A percentile compares a stretch with the other conserved stretches of the same genome.
Conservation (phyloP, 169 alveolate species). For the Neospora caninum region DNA sequence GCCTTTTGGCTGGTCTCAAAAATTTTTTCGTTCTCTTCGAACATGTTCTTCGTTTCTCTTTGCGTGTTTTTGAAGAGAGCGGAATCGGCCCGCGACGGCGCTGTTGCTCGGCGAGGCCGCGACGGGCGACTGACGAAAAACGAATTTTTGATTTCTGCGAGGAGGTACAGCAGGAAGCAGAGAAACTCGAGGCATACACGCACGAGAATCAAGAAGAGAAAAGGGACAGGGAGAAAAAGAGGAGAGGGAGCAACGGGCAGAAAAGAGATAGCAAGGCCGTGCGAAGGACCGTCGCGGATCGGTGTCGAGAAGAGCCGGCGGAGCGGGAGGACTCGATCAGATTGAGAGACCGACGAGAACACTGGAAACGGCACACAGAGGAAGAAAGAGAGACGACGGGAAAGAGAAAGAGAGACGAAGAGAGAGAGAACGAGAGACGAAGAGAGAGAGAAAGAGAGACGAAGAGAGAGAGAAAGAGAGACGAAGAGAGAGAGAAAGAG, state of each 20-base stretch:
- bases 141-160: neutral
- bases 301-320: too few relatives aligned
- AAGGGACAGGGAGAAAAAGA: neutral
- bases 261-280: neutral
- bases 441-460: neutral
- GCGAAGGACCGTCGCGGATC: too few relatives aligned
- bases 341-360: too few relatives aligned
- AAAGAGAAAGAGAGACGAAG: neutral
- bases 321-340: too few relatives aligned
- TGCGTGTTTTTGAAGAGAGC: neutral
- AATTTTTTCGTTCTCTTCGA: too few relatives aligned
- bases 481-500: neutral
- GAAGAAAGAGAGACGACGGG: neutral
- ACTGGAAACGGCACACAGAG: too few relatives aligned
- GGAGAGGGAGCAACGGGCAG: neutral
- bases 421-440: neutral
- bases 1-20: too few relatives aligned
- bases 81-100: constrained; percentile 29
- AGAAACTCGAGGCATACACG: neutral
- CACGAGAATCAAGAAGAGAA: neutral
- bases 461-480: neutral
- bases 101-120: neutral
- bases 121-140: neutral
- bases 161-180: neutral
- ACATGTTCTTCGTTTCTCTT: too few relatives aligned